Percentiles rank a stretch among this genome's conserved stretches.
Conservation (phyloP, 2,329 filamentous ascomycete genomes). For the Colletotrichum sp. region DNA sequence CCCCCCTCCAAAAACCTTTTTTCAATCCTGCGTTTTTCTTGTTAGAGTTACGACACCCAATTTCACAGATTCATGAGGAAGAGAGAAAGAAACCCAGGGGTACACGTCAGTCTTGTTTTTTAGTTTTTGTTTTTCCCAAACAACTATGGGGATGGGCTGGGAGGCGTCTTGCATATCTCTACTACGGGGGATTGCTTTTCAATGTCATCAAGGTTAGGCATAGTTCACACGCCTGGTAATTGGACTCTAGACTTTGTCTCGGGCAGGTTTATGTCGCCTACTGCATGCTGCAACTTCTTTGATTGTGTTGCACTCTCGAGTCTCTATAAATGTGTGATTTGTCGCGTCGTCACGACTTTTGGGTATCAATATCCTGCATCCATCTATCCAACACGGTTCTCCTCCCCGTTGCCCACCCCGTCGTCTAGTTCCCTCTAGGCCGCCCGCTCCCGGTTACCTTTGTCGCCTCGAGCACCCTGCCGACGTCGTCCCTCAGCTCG, state of each 20-base stretch:
- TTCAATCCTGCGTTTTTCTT: neutral
- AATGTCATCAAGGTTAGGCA: neutral
- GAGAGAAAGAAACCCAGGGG: neutral
- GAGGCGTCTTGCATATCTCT: slow-evolving; percentile 13
- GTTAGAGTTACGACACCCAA: slow-evolving; percentile 5
- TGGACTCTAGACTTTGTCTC: neutral
- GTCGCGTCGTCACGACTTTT: neutral
- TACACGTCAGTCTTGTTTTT: neutral
- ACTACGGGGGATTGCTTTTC: neutral
- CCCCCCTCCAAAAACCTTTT: neutral
- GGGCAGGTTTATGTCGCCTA: neutral
- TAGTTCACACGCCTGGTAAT: slow-evolving; percentile 3
- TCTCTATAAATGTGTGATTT: neutral
- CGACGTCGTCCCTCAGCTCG: slow-evolving; percentile 60
- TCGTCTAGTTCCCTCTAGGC: neutral
- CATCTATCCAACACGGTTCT: neutral
- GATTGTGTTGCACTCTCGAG: neutral
- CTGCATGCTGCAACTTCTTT: neutral
- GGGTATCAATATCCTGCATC: neutral
- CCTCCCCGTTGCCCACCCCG: neutral
- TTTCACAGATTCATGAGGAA: neutral
- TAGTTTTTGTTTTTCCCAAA: neutral
- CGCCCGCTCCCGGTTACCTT: slow-evolving; percentile 7
- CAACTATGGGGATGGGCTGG: neutral
- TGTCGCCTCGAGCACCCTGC: slow-evolving; percentile 52